Percentiles rank a stretch among this genome's conserved stretches.
Evolutionary conservation across 345 rosid species (phyloP).

Genomic region (Eucalyptus microcorys): DNA sequence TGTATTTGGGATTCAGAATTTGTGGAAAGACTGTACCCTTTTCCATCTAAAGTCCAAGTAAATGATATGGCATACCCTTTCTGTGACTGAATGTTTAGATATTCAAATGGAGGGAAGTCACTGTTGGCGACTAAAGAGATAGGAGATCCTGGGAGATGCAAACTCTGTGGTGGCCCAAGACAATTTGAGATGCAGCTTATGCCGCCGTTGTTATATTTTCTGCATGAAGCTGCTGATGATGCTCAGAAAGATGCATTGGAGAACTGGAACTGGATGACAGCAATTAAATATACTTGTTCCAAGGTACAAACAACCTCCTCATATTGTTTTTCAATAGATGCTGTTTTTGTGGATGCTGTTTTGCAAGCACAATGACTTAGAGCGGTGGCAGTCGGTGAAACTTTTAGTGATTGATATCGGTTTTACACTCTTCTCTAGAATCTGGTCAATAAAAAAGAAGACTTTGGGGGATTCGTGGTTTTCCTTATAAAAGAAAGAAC

Average conservation of each 20-base stretch:
- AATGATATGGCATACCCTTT: background rate
- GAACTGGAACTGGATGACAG: slow-evolving; percentile 88
- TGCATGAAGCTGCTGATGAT: slow-evolving; percentile 51
- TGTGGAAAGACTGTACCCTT: background rate
- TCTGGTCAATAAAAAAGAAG: background rate
- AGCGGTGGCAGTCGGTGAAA: background rate
- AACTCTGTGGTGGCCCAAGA: slow-evolving; percentile 46
- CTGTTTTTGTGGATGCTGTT: background rate
- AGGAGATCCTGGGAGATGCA: slow-evolving; percentile 35
- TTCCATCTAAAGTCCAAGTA: background rate
- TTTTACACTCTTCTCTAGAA: background rate
- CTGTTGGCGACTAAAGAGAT: slow-evolving; percentile 32
- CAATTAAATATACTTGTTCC: slow-evolving; percentile 59
- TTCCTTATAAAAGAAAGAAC: background rate
- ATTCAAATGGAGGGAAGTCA: slow-evolving; percentile 61
- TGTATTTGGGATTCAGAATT: background rate
- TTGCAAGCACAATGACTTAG: background rate
- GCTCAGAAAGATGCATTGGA: slow-evolving; percentile 29
- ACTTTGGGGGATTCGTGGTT: background rate
- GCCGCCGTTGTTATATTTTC: slow-evolving; percentile 70
- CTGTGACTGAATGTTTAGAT: slow-evolving; percentile 24
- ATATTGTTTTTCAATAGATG: background rate
- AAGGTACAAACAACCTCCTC: slow-evolving; percentile 21
- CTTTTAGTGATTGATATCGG: background rate
- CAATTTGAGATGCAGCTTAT: slow-evolving; percentile 85